A percentile compares a stretch with the other conserved stretches of the same genome.
Evolutionary conservation across 345 rosid species (phyloP).

Genomic region (Eucalyptus erythrocorys): DNA sequence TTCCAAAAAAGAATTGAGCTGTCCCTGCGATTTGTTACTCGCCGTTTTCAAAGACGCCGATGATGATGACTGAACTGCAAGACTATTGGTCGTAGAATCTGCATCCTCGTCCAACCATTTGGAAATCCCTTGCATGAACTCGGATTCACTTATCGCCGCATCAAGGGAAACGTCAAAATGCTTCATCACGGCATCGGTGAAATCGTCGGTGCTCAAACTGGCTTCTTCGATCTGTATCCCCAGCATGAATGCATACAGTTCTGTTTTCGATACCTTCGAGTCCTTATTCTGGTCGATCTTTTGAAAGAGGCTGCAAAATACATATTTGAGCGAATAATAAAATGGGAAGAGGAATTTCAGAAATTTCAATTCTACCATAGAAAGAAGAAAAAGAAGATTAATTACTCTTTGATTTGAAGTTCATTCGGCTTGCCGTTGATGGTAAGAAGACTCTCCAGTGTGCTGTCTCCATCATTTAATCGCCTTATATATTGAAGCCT

Average conservation of each 20-base stretch:
- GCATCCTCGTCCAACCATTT: constrained; percentile 15
- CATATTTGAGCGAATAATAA: neutral
- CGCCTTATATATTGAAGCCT: constrained; percentile 19
- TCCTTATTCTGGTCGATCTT: constrained; percentile 15
- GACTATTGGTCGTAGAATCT: neutral
- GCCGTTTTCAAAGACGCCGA: neutral
- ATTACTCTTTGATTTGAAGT: constrained; percentile 11
- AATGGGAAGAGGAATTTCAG: neutral
- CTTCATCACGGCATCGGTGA: constrained; percentile 6
- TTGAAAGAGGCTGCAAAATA: constrained; percentile 18
- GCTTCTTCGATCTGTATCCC: constrained; percentile 24
- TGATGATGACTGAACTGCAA: neutral
- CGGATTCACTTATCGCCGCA: constrained; percentile 6
- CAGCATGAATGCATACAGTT: constrained; percentile 22
- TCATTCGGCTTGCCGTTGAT: constrained; percentile 13
- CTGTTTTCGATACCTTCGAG: constrained; percentile 5
- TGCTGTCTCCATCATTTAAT: neutral
- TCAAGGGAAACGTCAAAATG: constrained; percentile 17
- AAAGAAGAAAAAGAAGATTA: neutral
- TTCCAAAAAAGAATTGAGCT: neutral
- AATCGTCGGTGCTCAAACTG: constrained; percentile 6
- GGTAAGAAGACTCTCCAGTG: constrained; percentile 4
- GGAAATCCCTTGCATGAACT: constrained; percentile 20
- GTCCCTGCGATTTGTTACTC: constrained; percentile 1
- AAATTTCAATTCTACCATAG: neutral